A percentile compares a stretch with the other conserved stretches of the same genome.
phyloP scores from a whole-genome alignment of 495 filamentous ascomycete genomes.

The Bryoglossum gracile region DNA sequence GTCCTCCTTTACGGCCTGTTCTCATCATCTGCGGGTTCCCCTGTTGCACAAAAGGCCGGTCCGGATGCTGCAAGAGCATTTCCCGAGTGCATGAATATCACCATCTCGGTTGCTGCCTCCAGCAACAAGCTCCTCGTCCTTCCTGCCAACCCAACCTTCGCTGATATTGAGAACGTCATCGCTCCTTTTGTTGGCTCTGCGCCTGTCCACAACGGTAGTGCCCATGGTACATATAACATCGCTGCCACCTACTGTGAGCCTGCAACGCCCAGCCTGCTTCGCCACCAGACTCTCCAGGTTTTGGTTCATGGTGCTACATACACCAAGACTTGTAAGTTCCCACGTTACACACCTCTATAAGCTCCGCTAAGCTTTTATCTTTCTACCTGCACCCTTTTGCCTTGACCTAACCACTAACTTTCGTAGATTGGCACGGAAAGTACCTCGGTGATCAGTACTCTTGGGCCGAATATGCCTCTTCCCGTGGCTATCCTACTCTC shows the following conservation, averaged over 20 bases:
- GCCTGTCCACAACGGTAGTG: slow-evolving; percentile 16
- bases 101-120: slow-evolving; percentile 29
- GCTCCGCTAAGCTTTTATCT: no score
- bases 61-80: neutral
- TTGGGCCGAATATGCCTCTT: slow-evolving; percentile 19
- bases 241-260: slow-evolving; percentile 42
- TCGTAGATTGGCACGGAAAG: slow-evolving; percentile 12
- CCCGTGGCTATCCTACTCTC: slow-evolving; percentile 24
- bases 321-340: slow-evolving; percentile 8
- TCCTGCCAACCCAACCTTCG: slow-evolving; percentile 14
- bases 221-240: slow-evolving; percentile 39
- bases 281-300: slow-evolving; percentile 16
- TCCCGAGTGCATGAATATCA: slow-evolving; percentile 28
- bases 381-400: no score
- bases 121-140: slow-evolving; percentile 27
- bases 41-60: no score
- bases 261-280: slow-evolving; percentile 4
- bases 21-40: no score
- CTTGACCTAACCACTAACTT: no score
- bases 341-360: no score
- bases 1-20: no score
- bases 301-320: slow-evolving; percentile 23
- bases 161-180: no score
- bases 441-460: slow-evolving; percentile 14
- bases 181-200: no score